These are phyloP conservation scores for Melaleuca quinquenervia DNA, from an alignment of 345 rosid genomes.

Conservation along the genomic window DNA sequence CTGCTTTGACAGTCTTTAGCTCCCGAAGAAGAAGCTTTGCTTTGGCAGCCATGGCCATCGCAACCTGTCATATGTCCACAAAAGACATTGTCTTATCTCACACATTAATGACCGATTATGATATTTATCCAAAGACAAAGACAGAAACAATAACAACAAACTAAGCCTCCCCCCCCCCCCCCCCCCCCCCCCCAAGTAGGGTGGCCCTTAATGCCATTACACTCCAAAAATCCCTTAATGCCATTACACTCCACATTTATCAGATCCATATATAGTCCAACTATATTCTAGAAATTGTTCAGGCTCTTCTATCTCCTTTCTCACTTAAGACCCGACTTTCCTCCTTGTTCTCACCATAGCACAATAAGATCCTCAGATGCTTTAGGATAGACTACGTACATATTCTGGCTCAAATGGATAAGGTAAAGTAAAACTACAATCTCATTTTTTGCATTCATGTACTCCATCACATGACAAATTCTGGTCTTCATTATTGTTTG, in stretches of 20 bases:
- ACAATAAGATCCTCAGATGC: background rate
- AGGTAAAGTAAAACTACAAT: background rate
- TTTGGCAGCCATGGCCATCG: conserved; percentile 99
- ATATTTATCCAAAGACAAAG: background rate
- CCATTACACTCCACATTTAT: background rate
- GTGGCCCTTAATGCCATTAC: background rate
- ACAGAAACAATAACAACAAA: background rate
- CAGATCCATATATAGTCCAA: background rate
- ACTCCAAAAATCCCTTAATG: background rate
- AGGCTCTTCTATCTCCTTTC: background rate
- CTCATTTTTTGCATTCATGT: background rate
- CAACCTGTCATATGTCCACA: conserved; percentile 49
- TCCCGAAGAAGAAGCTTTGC: conserved; percentile 96
- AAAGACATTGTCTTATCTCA: background rate
- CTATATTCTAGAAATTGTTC: background rate
- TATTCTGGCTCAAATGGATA: background rate
- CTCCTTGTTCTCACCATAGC: background rate
- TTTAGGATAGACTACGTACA: background rate
- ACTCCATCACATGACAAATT: background rate
- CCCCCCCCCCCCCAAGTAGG: background rate
- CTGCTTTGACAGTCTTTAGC: conserved; percentile 88
- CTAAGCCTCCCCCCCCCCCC: background rate
- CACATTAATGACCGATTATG: background rate
- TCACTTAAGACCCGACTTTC: background rate
- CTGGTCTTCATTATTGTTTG: background rate